These are phyloP conservation scores for Candida sp. DNA, from an alignment of 1,139 yeast genomes.

Conservation along the genomic window DNA sequence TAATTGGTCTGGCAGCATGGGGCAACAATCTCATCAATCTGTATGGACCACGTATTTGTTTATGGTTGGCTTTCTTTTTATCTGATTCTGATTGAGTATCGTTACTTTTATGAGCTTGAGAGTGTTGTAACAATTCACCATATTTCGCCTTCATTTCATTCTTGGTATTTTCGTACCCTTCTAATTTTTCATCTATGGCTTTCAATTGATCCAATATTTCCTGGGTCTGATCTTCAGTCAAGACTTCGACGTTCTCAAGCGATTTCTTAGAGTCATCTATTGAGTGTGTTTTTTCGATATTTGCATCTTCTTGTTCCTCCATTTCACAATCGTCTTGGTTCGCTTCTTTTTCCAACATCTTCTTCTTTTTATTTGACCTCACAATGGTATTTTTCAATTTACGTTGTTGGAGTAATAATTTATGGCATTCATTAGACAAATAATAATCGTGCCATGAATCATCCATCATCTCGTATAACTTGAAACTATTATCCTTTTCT, in stretches of 20 bases:
- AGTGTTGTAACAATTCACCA: slow-evolving; percentile 16
- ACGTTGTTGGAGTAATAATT: slow-evolving; percentile 42
- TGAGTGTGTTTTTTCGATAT: neutral
- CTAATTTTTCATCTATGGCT: slow-evolving; percentile 35
- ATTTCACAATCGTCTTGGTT: slow-evolving; percentile 6
- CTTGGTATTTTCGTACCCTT: slow-evolving; percentile 35
- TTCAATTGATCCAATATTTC: slow-evolving; percentile 30
- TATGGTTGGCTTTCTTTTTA: slow-evolving; percentile 31
- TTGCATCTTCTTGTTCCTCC: slow-evolving; percentile 5
- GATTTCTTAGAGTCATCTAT: slow-evolving; percentile 4
- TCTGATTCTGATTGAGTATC: slow-evolving; percentile 11
- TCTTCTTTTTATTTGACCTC: slow-evolving; percentile 42
- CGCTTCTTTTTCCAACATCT: slow-evolving; percentile 11
- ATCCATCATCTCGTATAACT: slow-evolving; percentile 53
- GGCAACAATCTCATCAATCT: slow-evolving; percentile 85
- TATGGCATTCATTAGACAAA: slow-evolving; percentile 49
- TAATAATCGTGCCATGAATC: slow-evolving; percentile 51
- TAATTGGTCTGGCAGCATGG: slow-evolving; percentile 75
- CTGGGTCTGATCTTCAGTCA: slow-evolving; percentile 32
- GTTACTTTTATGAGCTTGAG: slow-evolving; percentile 8
- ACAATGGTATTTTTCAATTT: slow-evolving; percentile 41
- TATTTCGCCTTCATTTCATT: slow-evolving; percentile 32
- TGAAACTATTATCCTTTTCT: slow-evolving; percentile 82
- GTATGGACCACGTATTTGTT: slow-evolving; percentile 76
- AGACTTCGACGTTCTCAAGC: slow-evolving; percentile 21